Conservation (phyloP, 164 flowering plant species). For the Magnolia kwangsiensis region DNA sequence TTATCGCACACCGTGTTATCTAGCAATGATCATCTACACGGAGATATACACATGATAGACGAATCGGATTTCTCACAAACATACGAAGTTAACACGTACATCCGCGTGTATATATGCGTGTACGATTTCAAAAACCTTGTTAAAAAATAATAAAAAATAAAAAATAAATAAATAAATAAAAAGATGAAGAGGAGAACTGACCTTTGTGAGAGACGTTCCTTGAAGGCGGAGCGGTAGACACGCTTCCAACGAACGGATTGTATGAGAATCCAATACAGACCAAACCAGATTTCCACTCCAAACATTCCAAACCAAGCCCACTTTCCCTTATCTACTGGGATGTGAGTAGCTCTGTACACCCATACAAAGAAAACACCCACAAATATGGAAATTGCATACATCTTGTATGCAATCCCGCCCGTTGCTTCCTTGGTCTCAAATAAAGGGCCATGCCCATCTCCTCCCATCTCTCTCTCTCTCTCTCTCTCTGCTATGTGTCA, state of each 20-base stretch:
- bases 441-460: slow-evolving; percentile 18
- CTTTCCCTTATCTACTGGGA: slow-evolving; percentile 12
- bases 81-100: too few species aligned
- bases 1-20: too few species aligned
- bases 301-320: slow-evolving; percentile 37
- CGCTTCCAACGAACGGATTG: slow-evolving; percentile 29
- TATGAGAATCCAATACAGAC: slow-evolving; percentile 35
- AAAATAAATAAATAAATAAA: too few species aligned
- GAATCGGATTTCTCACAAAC: too few species aligned
- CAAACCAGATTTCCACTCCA: slow-evolving; percentile 38
- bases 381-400: slow-evolving; percentile 20
- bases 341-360: slow-evolving; percentile 27
- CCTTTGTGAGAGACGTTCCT: slow-evolving; percentile 39
- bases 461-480: neutral
- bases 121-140: neutral
- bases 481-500: neutral
- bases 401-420: slow-evolving; percentile 9
- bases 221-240: slow-evolving; percentile 28
- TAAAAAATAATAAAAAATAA: too few species aligned
- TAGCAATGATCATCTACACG: too few species aligned
- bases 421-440: slow-evolving; percentile 30
- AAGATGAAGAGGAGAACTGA: neutral
- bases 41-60: too few species aligned
- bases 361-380: slow-evolving; percentile 24
- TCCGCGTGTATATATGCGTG: too few species aligned